Evolutionary conservation across 345 rosid species (phyloP).

Genomic region (Murraya koenigii): DNA sequence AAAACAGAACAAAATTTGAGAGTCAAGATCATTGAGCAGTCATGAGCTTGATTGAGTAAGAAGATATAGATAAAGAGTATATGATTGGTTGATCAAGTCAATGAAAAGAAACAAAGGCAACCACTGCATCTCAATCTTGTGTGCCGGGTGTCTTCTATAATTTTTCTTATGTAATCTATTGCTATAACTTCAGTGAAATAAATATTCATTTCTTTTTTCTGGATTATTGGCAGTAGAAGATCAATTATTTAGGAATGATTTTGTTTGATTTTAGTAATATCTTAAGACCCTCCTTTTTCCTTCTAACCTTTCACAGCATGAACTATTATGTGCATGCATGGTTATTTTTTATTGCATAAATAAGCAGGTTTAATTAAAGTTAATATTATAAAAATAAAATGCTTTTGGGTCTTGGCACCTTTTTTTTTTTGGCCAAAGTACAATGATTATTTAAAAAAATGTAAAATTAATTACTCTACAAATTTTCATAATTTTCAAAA

Average conservation of each 20-base stretch:
- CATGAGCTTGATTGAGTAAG: not conserved
- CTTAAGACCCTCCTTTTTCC: not conserved
- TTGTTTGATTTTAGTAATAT: not conserved
- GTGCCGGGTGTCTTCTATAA: constrained; percentile 36
- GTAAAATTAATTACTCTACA: too few species aligned
- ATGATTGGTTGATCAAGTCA: constrained; percentile 43
- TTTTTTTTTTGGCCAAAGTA: too few species aligned
- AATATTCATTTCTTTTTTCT: not conserved
- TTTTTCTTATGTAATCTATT: constrained; percentile 20
- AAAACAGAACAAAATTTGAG: not conserved
- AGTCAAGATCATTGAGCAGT: not conserved
- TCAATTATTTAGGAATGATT: not conserved
- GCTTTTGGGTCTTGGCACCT: too few species aligned
- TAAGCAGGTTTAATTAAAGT: too few species aligned
- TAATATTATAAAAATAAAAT: too few species aligned
- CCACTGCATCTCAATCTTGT: constrained; percentile 34
- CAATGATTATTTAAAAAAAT: too few species aligned
- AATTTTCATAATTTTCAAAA: too few species aligned
- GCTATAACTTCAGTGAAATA: constrained; percentile 18
- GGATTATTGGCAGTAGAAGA: not conserved
- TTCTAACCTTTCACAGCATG: too few species aligned
- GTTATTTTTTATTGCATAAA: too few species aligned
- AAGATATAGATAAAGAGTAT: not conserved
- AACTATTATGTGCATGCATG: too few species aligned
- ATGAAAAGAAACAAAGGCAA: constrained; percentile 35